Evolutionary conservation across 2,329 filamentous ascomycete genomes (phyloP), one percentile per base, ranked within the genome.

Genomic region (Botrytis paeoniae): DNA sequence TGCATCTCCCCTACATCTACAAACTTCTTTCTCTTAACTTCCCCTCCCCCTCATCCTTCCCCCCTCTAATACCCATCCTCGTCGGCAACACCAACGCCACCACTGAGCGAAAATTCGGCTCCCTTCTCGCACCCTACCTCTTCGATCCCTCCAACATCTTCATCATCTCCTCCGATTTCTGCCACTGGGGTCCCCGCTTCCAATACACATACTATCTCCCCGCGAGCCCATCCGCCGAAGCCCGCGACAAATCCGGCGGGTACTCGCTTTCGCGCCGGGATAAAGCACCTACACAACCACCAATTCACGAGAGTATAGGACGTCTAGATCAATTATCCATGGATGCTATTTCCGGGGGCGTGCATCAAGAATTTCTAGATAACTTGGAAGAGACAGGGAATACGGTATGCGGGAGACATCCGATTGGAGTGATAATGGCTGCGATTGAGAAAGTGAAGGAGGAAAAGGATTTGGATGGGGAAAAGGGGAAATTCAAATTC

Each of bases 1-100:
- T 99, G 92, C 96, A 99, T 78, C 86, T 98, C 14, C 95, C 96
- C 0, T 98, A 97, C 80, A 92, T 98, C 75, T 95, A 94, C 85
- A 94, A 95, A 80, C 89, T 93, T 70, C 86, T 90, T 3, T 79
- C 86, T 69, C 83, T 85, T 73, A 85, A 85, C 0, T 87, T 88
- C 75, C 83, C 82, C 0, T 83, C 85, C 0, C 80, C 83, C 6
- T 54, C 61, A 1, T 35, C 65, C 3, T 93, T 92, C 77, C 94
- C 95, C 0, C 88, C 87, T 10, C 87, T 99, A 6, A 87, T 98
- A 0, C 96, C 96, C 0, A 91, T 99, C 70, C 88, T 99, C 78
- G 86, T 99, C 22, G 96, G 96, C 62, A 91, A 89, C 78, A 94
- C 93, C 54, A 87, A 87, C 70, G 83, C 87, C 0, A 74, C 83